A percentile compares a stretch with the other conserved stretches of the same genome.
phyloP scores from a whole-genome alignment of 495 filamentous ascomycete species.

The Aspergillus cavernicola region DNA sequence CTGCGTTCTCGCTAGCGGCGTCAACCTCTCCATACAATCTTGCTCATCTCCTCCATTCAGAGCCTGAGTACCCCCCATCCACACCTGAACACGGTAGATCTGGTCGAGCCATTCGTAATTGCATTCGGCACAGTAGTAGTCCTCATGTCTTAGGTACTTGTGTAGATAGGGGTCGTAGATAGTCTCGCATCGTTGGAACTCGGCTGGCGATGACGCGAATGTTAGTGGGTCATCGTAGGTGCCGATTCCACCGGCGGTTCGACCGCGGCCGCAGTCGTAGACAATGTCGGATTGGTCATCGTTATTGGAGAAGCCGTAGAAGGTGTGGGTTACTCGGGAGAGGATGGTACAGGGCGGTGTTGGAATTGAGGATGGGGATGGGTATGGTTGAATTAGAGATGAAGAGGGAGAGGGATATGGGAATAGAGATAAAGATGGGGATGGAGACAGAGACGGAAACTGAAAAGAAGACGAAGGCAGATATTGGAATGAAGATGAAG shows the following conservation, averaged over 20 bases:
- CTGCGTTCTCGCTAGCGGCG: slow-evolving; percentile 6
- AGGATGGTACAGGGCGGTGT: background rate
- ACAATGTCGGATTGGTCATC: slow-evolving; percentile 32
- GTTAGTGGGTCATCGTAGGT: slow-evolving; percentile 43
- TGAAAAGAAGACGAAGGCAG: background rate
- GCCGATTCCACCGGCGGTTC: slow-evolving; percentile 30
- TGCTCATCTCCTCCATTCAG: slow-evolving; percentile 24
- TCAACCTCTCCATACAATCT: slow-evolving; percentile 35
- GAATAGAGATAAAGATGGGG: background rate
- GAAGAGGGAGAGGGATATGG: background rate
- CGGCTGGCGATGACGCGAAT: slow-evolving; percentile 38
- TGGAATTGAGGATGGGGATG: background rate
- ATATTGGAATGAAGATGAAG: background rate
- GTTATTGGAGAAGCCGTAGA: slow-evolving; percentile 42
- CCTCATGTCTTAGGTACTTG: slow-evolving; percentile 40
- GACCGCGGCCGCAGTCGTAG: slow-evolving; percentile 33
- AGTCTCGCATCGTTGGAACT: slow-evolving; percentile 40
- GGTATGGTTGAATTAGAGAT: background rate
- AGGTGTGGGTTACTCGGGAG: slow-evolving; percentile 17
- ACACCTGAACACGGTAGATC: slow-evolving; percentile 37
- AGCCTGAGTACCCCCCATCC: slow-evolving; percentile 36
- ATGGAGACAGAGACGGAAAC: background rate
- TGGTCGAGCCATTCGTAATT: slow-evolving; percentile 25
- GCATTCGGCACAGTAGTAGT: slow-evolving; percentile 32
- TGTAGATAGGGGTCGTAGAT: slow-evolving; percentile 40